Evolutionary conservation across 257 asterid genomes (phyloP), one percentile per base, ranked within the genome.

Genomic region (Eustoma russellianum): DNA sequence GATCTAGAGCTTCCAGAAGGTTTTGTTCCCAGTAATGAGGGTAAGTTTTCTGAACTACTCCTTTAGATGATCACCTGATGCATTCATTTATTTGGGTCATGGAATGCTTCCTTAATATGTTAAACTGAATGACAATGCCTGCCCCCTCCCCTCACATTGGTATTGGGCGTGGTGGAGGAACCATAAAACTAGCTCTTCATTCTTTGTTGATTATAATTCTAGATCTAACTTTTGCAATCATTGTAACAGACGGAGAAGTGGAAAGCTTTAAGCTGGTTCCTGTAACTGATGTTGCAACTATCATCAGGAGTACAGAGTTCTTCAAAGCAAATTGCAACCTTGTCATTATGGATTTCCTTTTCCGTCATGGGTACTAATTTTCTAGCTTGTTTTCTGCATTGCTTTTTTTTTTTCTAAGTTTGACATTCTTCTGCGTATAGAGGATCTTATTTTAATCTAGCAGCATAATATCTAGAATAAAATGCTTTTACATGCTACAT

Each of bases 281-380:
- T 7, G 66, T 83, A 19, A 57, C 77, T 46, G 73, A 70, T 53
- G 93, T 81, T 66, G 94, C 98, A 35, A 76, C 77, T 61, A 74
- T 84, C 71, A 72, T 90, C 43, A 63, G 70, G 62, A 71, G 67
- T 62, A 81, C 91, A 24, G 49, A 61, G 0, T 66, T 69, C 52
- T 86, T 56, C 76, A 86, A 90, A 78, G 81, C 83, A 35, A 90
- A 90, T 52, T 90, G 96, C 81, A 86, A 73, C 55, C 81, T 90
- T 38, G 98, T 90, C 59, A 70, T 90, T 38, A 86, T 78, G n/a
- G 91, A 90, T 76, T 86, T 90, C 82, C 77, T 90, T 57, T 69
- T 90, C 68, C 93, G 98, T 61, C 96, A 78, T 48, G 98, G 98
- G 96, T 89, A 88, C 59, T 69, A 52, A 69, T 56, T 38, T 63